Base-by-base conservation (phyloP, 352 stramenopile species). In the Hyaloperonospora arabidopsidis region DNA sequence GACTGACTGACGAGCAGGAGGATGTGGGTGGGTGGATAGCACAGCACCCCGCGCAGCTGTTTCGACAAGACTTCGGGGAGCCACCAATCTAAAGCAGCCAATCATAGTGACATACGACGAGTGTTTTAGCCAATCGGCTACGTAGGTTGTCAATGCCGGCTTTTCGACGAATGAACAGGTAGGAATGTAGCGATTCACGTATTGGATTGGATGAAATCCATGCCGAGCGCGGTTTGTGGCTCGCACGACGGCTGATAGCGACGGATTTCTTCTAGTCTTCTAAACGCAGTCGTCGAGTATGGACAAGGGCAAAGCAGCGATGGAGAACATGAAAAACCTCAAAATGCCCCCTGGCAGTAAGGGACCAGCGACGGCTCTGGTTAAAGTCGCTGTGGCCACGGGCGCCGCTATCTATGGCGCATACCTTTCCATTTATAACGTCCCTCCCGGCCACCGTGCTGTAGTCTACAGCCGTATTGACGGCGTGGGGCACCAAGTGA, bases 301-400 rank as follows among this genome's bases (percentile, higher is more conserved):
- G 74, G 83, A 93, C 39, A 87, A 92, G 77, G 80, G 78, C 48
- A 91, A 89, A 70, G 70, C 80, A 41, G 76, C 80, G 43, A 87
- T 89, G 74, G 82, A 93, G 67, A 93, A 92, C 60, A 89, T 93
- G 74, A 90, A 90, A 67, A 90, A 91, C 61, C 86, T 91, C 45
- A 89, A 89, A 67, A 86, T 91, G 71, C 81, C 81, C 54, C 76
- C 79, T 35, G 75, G 76, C 44, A 70, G 70, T 39, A 79, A 77
- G 22, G 65, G 78, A 22, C 84, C 84, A 4, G 65, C 67, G 17
- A 54, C 68, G 2, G 74, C 79, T 49, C 66, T 93, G 44, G 51
- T 61, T 47, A 88, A 90, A 69, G 68, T 89, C 21, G 70, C 74
- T 13, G 67, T 76, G 0, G 63, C 87, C 53, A 76, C 73, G 13